These are phyloP conservation scores for cucumber (Cucumis sativus) DNA, from an alignment of 306 rosid genomes.

Conservation along the genomic window DNA sequence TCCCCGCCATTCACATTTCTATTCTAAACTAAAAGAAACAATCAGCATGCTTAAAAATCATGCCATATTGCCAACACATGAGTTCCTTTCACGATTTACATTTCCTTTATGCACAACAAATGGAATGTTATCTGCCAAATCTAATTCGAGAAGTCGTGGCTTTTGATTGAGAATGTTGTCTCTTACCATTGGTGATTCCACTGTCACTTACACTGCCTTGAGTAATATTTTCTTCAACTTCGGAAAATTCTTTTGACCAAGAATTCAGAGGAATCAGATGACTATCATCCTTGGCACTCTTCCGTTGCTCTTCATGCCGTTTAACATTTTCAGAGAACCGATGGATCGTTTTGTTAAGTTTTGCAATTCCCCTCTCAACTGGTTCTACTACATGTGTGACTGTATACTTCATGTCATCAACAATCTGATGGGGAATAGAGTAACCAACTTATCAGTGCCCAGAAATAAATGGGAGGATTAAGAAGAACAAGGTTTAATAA, in stretches of 20 bases:
- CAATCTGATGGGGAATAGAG: conserved; percentile 40
- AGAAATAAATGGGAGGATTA: conserved; percentile 9
- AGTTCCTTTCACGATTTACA: not conserved
- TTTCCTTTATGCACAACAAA: not conserved
- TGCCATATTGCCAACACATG: not conserved
- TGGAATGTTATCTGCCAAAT: conserved; percentile 24
- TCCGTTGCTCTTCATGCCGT: conserved; percentile 67
- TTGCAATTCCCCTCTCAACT: conserved; percentile 86
- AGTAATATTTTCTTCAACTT: conserved; percentile 36
- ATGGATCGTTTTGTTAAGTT: conserved; percentile 65
- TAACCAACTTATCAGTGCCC: not conserved
- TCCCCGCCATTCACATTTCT: conserved; percentile 5
- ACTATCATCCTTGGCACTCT: conserved; percentile 65
- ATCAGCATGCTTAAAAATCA: conserved; percentile 7
- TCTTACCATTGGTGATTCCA: conserved; percentile 40
- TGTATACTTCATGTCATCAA: conserved; percentile 94
- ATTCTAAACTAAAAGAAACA: not conserved
- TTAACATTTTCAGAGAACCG: conserved; percentile 89
- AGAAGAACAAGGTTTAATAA: conserved; percentile 1
- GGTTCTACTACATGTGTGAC: conserved; percentile 94
- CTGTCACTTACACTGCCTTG: conserved; percentile 91
- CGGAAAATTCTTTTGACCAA: conserved; percentile 61
- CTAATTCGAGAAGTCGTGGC: conserved; percentile 29
- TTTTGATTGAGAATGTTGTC: conserved; percentile 41
- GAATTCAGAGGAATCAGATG: conserved; percentile 57